phyloP scores from a whole-genome alignment of 345 rosid genomes.

The Salix suchowensis region DNA sequence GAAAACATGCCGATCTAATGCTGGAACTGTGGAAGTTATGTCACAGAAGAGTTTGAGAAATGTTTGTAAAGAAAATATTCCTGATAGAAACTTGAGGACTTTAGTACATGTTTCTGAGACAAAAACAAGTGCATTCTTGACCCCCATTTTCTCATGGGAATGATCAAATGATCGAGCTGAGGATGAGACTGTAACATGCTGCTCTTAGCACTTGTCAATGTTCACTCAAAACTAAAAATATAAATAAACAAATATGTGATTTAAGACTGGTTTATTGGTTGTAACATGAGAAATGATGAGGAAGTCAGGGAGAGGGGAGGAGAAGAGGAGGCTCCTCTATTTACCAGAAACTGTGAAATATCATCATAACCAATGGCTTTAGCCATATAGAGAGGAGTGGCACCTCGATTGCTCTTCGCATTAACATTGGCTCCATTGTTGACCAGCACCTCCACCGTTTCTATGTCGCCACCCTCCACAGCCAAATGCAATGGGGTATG shows the following conservation, averaged over 20 bases:
- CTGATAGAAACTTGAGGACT: background rate
- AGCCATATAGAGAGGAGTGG: constrained; percentile 40
- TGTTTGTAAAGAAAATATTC: too few species aligned
- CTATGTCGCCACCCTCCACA: constrained; percentile 36
- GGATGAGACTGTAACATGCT: background rate
- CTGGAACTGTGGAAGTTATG: too few species aligned
- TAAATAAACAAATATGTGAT: background rate
- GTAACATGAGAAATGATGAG: background rate
- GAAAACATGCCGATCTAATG: too few species aligned
- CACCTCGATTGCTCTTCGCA: constrained; percentile 32
- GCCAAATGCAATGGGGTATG: constrained; percentile 54
- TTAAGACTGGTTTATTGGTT: background rate
- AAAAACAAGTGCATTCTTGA: constrained; percentile 16
- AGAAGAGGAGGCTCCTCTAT: constrained; percentile 22
- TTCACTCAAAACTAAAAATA: too few species aligned
- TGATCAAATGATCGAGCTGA: constrained; percentile 13
- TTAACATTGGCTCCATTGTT: constrained; percentile 35
- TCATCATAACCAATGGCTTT: constrained; percentile 29
- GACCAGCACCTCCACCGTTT: constrained; percentile 41
- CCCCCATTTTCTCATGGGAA: constrained; percentile 14
- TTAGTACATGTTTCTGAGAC: constrained; percentile 14
- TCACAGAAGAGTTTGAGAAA: too few species aligned
- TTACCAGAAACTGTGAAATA: constrained; percentile 24
- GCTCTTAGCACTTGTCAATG: background rate
- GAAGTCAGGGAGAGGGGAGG: background rate